Evolutionary conservation across 768 basidiomycete genomes (phyloP).

Genomic region (Trametes punicea): DNA sequence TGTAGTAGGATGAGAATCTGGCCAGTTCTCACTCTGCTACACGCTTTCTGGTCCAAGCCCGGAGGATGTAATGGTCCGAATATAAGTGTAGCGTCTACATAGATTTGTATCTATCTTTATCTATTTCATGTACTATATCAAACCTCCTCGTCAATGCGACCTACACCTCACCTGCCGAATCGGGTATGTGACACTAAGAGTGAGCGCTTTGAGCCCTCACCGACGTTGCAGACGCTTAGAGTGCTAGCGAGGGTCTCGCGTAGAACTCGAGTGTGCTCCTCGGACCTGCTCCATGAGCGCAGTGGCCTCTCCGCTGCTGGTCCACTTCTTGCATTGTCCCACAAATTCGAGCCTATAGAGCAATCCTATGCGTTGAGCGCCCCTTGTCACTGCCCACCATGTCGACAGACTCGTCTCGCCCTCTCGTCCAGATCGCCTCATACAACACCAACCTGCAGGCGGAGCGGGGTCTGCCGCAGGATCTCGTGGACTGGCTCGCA

Average conservation of each 20-base stretch:
- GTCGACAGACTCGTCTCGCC: constrained; percentile 20
- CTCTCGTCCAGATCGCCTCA: constrained; percentile 78
- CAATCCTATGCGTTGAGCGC: no score
- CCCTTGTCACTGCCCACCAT: constrained; percentile 2
- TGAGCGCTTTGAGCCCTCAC: no score
- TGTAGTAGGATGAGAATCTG: not conserved
- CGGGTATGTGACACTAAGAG: no score
- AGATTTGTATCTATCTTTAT: not conserved
- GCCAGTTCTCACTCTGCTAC: not conserved
- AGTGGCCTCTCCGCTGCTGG: not conserved
- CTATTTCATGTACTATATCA: not conserved
- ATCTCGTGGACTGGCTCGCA: constrained; percentile 88
- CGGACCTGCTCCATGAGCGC: no score
- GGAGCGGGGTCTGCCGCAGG: constrained; percentile 66
- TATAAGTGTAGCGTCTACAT: not conserved
- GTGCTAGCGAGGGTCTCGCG: no score
- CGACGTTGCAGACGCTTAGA: no score
- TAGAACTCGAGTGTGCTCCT: constrained; percentile 3
- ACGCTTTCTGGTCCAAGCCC: not conserved
- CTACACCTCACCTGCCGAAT: no score
- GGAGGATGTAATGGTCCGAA: no score
- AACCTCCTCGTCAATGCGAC: no score
- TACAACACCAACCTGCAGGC: constrained; percentile 93
- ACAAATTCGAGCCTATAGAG: not conserved
- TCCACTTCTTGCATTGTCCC: not conserved